Conservation (phyloP, 2,329 filamentous ascomycete genomes). For the Fusarium hainanense region DNA sequence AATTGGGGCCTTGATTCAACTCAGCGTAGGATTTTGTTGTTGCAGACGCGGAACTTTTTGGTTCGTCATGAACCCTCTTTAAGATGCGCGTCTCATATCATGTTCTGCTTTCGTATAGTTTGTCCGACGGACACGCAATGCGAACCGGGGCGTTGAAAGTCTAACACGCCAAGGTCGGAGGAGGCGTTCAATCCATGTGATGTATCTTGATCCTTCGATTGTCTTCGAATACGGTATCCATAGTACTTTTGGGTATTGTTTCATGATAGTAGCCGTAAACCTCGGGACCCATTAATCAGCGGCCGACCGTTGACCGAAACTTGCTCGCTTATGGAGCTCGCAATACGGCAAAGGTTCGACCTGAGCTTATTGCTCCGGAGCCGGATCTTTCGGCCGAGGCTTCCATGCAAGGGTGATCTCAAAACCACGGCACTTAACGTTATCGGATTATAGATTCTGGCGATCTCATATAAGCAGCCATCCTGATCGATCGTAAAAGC, state of each 20-base stretch:
- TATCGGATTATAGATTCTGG: not conserved
- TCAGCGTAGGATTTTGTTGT: not conserved
- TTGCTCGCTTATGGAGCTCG: not conserved
- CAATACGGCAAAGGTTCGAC: not conserved
- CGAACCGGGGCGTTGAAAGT: not conserved
- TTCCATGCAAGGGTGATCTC: not conserved
- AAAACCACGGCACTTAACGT: not conserved
- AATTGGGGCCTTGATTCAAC: constrained; percentile 24
- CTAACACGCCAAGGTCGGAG: not conserved
- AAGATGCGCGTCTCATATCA: not conserved
- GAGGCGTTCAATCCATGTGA: not conserved
- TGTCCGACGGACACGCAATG: constrained; percentile 3
- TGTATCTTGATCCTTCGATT: not conserved
- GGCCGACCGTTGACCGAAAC: constrained; percentile 9
- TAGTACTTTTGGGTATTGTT: not conserved
- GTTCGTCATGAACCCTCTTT: not conserved
- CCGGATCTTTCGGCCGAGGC: constrained; percentile 4
- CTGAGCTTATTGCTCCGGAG: not conserved
- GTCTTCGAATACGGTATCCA: not conserved
- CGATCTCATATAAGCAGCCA: not conserved
- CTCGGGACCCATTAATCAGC: not conserved
- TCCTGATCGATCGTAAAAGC: not conserved
- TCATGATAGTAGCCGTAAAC: not conserved
- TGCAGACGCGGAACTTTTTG: constrained; percentile 1
- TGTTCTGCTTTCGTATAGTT: constrained; percentile 16